Conservation (phyloP, 2,329 filamentous ascomycete species). For the Cadophora gregata region DNA sequence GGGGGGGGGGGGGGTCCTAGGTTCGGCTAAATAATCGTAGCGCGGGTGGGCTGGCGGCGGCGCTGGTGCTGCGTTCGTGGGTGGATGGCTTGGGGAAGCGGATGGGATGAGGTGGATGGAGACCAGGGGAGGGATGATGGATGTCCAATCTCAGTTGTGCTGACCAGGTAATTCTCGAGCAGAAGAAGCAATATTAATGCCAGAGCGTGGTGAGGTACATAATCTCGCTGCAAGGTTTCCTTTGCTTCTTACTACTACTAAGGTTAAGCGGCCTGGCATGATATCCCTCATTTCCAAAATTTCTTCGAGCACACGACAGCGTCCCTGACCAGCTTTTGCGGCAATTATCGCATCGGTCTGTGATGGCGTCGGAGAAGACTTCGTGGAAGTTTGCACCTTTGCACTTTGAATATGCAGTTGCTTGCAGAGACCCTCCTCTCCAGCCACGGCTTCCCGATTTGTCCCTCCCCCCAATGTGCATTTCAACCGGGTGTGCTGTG, state of each 20-base stretch:
- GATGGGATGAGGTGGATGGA: background rate
- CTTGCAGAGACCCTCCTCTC: constrained; percentile 11
- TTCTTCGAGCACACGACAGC: constrained; percentile 11
- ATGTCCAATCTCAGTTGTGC: background rate
- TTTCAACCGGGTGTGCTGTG: background rate
- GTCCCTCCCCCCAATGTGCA: constrained; percentile 2
- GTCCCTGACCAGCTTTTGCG: constrained; percentile 13
- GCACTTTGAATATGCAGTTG: constrained; percentile 28
- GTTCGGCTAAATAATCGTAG: background rate
- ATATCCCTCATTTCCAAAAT: constrained; percentile 1
- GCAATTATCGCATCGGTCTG: constrained; percentile 7
- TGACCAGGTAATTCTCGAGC: background rate
- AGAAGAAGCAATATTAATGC: constrained; percentile 4
- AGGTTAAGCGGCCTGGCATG: background rate
- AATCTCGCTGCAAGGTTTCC: constrained; percentile 7
- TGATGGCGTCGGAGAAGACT: background rate
- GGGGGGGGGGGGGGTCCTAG: background rate
- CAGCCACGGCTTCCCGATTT: constrained; percentile 2
- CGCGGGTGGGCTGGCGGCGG: background rate
- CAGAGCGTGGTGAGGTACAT: constrained; percentile 7
- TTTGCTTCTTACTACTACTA: constrained; percentile 3
- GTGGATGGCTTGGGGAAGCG: background rate
- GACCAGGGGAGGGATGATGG: background rate
- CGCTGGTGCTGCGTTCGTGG: background rate
- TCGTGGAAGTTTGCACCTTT: constrained; percentile 7